phyloP scores from a whole-genome alignment of 2,329 filamentous ascomycete species.

The Cryphonectria japonica region DNA sequence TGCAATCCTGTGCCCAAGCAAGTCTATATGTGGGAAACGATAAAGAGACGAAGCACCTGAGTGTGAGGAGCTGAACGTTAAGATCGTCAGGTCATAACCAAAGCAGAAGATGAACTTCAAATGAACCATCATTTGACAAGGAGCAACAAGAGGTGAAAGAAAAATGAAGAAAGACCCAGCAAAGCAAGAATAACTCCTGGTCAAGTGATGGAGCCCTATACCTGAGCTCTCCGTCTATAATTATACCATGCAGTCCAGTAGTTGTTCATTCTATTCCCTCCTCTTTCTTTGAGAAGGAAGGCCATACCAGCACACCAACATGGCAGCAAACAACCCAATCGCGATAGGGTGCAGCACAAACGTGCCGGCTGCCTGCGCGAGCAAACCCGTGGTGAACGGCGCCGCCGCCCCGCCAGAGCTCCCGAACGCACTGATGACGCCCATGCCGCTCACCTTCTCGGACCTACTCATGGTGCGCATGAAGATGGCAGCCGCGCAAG shows the following conservation, averaged over 20 bases:
- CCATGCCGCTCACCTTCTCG: slow-evolving; percentile 65
- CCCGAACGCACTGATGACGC: slow-evolving; percentile 71
- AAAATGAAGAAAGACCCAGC: no score
- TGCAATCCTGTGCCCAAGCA: no score
- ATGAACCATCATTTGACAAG: no score
- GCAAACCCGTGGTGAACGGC: slow-evolving; percentile 66
- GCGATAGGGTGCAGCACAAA: slow-evolving; percentile 71
- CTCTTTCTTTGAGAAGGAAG: slow-evolving; percentile 63
- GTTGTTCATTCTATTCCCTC: slow-evolving; percentile 52
- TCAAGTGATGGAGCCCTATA: not conserved
- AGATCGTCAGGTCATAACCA: not conserved
- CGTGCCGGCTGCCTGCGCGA: slow-evolving; percentile 65
- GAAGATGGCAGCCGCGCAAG: slow-evolving; percentile 70
- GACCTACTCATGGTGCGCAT: slow-evolving; percentile 61
- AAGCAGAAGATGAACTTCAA: no score
- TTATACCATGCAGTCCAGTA: not conserved
- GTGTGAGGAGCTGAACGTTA: not conserved
- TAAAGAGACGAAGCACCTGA: not conserved
- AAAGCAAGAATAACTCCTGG: not conserved
- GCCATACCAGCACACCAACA: slow-evolving; percentile 67
- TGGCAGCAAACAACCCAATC: slow-evolving; percentile 65
- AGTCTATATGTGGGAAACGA: not conserved
- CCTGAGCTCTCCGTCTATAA: not conserved
- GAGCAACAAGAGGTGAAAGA: not conserved
- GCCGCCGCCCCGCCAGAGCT: slow-evolving; percentile 70